Evolutionary conservation across 805 yeast genomes (phyloP).

Genomic region (Zygosaccharomyces gambellarensis): DNA sequence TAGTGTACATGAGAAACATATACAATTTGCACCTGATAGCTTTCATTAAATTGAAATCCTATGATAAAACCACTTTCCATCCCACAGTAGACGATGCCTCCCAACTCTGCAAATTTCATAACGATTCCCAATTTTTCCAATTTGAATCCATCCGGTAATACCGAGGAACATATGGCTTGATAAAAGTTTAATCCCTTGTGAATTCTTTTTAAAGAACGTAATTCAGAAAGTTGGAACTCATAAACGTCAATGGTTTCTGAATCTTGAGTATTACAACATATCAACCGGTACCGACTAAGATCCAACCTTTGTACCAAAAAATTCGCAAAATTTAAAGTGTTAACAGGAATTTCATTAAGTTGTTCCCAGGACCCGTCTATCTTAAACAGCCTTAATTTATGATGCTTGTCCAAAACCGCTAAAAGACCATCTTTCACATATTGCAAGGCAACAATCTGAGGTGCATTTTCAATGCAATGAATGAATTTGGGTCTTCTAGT

Average conservation of each 20-base stretch:
- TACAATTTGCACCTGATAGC: constrained; percentile 13
- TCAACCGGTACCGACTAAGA: constrained; percentile 14
- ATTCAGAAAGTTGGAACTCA: constrained; percentile 16
- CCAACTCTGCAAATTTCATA: constrained; percentile 23
- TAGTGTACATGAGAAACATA: constrained; percentile 26
- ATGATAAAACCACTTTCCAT: constrained; percentile 31
- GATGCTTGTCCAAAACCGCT: constrained; percentile 25
- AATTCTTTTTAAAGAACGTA: constrained; percentile 23
- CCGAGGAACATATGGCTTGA: constrained; percentile 8
- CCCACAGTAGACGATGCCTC: constrained; percentile 22
- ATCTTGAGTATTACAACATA: constrained; percentile 31
- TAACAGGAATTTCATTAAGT: constrained; percentile 28
- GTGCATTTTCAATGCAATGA: constrained; percentile 7
- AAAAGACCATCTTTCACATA: constrained; percentile 9
- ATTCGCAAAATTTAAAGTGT: constrained; percentile 34
- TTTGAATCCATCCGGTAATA: constrained; percentile 4
- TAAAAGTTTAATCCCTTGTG: constrained; percentile 21
- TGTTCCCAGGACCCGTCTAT: constrained; percentile 6
- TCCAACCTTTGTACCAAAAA: constrained; percentile 14
- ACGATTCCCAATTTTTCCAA: constrained; percentile 29
- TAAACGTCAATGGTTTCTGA: constrained; percentile 31
- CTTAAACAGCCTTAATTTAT: constrained; percentile 22
- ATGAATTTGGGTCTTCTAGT: constrained; percentile 24
- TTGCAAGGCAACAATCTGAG: constrained; percentile 21
- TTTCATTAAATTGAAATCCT: constrained; percentile 20